Evolutionary conservation across 192 early-diverging fungal genomes (phyloP), one percentile per base, ranked within the genome.

Genomic region (Coemansia sp.): DNA sequence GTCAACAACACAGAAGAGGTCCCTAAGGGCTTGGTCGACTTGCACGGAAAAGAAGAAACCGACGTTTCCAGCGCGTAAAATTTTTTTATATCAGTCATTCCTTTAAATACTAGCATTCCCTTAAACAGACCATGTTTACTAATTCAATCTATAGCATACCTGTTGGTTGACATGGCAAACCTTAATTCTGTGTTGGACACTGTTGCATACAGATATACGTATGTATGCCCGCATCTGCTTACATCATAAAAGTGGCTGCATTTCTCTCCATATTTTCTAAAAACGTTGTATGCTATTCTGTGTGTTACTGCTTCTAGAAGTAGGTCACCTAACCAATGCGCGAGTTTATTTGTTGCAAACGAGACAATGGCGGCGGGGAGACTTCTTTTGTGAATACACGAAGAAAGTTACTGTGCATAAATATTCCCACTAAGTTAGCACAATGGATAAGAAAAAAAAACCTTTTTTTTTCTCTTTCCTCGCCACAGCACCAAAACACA

Each of bases 1-100:
- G 64, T 71, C 6, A 59, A 32, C 13, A 63, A 41, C 4, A 52
- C 64, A 0, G 78, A 80, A 11, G 78, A 80, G 43, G 59, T 74
- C 4, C 69, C 72, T 8, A 69, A 80, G 32, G 61, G 61, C 9
- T 62, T 68, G 37, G 61, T 56, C 32, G 53, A 61, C n/a, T 52
- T 78, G 52, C 75, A 67, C 12, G 37, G 53, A 38, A 24, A 62
- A 24, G 34, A 41, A 30, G 61, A 62, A 6, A 8, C 34, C 29
- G 7, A 30, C 10, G 56, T 59, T 59, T 18, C 18, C 0, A 47
- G 45, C 18, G 45, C 45, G n/a, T 47, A 47, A 13, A 9, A 24
- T n/a, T 24, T 24, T 49, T 49, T 49, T 4, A 49, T 43, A 43
- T 1, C 15, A 67, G n/a, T 20, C 18, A 47, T 47, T 47, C 45